Percentiles rank a stretch among this genome's conserved stretches.
Conservation (phyloP, 2,329 filamentous ascomycete genomes). For the Microsporum audouinii region DNA sequence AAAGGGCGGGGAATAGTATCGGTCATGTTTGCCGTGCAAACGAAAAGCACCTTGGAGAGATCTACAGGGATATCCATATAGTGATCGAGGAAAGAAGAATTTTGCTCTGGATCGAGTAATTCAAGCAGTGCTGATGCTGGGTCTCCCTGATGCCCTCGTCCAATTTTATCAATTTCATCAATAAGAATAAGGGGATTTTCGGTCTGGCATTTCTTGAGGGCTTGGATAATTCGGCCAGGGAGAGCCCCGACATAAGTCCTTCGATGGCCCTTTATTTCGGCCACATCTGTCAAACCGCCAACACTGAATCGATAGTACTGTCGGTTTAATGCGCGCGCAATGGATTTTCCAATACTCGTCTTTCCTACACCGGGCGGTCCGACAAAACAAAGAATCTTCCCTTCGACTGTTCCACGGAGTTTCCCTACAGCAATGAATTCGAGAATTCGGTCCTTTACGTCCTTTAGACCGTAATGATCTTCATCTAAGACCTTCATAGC, state of each 20-base stretch:
- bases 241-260: constrained; percentile 93
- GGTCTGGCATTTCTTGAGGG: constrained; percentile 96
- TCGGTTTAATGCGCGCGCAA: constrained; percentile 83
- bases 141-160: constrained; percentile 89
- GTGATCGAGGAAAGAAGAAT: constrained; percentile 92
- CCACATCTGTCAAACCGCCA: constrained; percentile 90
- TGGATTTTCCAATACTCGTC: constrained; percentile 97
- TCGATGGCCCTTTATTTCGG: constrained; percentile 95
- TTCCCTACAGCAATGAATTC: constrained; percentile 99
- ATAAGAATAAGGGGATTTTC: constrained; percentile 95
- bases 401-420: constrained; percentile 89
- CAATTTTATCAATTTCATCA: constrained; percentile 97
- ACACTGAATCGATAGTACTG: constrained; percentile 99
- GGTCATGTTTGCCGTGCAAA: constrained; percentile 98
- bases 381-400: constrained; percentile 96
- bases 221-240: constrained; percentile 93
- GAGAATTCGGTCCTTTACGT: constrained; percentile 95
- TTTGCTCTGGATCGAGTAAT: constrained; percentile 91
- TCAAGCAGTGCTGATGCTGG: constrained; percentile 90
- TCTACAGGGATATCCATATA: constrained; percentile 98
- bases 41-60: constrained; percentile 92
- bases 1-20: constrained; percentile 93
- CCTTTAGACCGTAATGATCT: constrained; percentile 92
- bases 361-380: constrained; percentile 96
- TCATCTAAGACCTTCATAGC: constrained; percentile 85